Conservation (phyloP, 163 green algal genomes). For the Chloromonas sp. region DNA sequence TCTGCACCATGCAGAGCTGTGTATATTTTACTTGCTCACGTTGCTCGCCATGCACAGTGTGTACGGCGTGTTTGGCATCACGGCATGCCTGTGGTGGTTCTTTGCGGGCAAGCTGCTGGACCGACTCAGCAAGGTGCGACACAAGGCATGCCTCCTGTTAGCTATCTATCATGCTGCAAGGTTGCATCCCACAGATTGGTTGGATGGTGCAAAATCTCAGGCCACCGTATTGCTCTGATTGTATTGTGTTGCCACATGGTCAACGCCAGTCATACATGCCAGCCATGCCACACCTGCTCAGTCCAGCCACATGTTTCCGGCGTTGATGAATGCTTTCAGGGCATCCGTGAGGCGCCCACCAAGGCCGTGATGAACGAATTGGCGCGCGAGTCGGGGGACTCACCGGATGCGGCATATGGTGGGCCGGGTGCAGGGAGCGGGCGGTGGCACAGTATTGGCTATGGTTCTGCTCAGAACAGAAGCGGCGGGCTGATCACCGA, state of each 20-base stretch:
- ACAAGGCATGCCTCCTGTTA: conserved; percentile 1
- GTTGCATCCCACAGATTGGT: too few species aligned
- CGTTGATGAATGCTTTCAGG: conserved; percentile 30
- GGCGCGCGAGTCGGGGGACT: conserved; percentile 58
- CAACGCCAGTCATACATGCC: too few species aligned
- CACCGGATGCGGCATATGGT: conserved; percentile 67
- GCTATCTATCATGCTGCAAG: not conserved
- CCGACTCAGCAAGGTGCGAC: conserved; percentile 27
- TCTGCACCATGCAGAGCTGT: too few species aligned
- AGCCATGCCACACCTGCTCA: too few species aligned
- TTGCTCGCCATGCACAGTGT: conserved; percentile 24
- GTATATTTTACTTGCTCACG: too few species aligned
- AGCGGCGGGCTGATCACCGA: too few species aligned
- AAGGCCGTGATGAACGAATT: conserved; percentile 84
- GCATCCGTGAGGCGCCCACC: conserved; percentile 74
- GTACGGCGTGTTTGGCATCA: conserved; percentile 54
- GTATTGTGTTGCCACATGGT: too few species aligned
- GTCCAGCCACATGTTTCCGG: too few species aligned
- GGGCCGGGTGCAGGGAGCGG: not conserved
- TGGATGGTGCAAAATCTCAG: too few species aligned
- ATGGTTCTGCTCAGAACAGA: too few species aligned
- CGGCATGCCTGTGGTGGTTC: conserved; percentile 60
- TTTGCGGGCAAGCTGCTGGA: conserved; percentile 54
- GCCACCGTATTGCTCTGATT: too few species aligned
- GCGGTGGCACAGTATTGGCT: too few species aligned